Conservation (phyloP, 2,329 filamentous ascomycete species). For the Penicillium brasilianum region DNA sequence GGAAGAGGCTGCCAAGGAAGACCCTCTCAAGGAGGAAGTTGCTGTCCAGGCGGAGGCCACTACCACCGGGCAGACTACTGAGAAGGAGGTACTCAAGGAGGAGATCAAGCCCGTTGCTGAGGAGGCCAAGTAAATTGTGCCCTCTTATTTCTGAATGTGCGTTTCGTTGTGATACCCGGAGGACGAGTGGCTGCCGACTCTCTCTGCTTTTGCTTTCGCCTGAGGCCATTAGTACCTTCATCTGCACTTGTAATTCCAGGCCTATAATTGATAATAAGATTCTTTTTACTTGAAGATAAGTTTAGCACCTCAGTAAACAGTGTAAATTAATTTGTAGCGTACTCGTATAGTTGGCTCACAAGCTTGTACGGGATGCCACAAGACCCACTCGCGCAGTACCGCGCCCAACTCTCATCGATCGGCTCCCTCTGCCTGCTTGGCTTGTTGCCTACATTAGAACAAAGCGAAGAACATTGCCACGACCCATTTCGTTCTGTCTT, state of each 20-base stretch:
- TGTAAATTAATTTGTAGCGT: neutral
- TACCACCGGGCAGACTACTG: neutral
- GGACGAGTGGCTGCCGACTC: slow-evolving; percentile 20
- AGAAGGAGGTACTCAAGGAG: slow-evolving; percentile 19
- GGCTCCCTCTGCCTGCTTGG: slow-evolving; percentile 5
- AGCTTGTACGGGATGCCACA: slow-evolving; percentile 23
- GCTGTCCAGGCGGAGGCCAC: slow-evolving; percentile 17
- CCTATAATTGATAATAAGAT: neutral
- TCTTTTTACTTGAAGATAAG: neutral
- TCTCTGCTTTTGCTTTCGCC: slow-evolving; percentile 25
- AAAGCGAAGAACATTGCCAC: neutral
- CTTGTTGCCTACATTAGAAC: neutral
- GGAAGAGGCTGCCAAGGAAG: slow-evolving; percentile 19
- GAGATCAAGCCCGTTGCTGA: slow-evolving; percentile 23
- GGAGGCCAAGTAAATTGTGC: slow-evolving; percentile 7
- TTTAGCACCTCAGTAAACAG: neutral
- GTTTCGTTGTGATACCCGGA: slow-evolving; percentile 34
- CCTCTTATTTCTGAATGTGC: slow-evolving; percentile 8
- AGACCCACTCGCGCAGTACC: slow-evolving; percentile 20
- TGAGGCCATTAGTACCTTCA: slow-evolving; percentile 14
- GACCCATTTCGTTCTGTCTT: neutral
- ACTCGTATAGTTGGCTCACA: neutral
- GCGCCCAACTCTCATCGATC: slow-evolving; percentile 24
- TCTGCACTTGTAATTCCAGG: slow-evolving; percentile 3
- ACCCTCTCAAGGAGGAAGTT: slow-evolving; percentile 24